Base-by-base conservation (phyloP, 805 yeast genomes). In the Sugiyamaella boreocaroliniensis region DNA sequence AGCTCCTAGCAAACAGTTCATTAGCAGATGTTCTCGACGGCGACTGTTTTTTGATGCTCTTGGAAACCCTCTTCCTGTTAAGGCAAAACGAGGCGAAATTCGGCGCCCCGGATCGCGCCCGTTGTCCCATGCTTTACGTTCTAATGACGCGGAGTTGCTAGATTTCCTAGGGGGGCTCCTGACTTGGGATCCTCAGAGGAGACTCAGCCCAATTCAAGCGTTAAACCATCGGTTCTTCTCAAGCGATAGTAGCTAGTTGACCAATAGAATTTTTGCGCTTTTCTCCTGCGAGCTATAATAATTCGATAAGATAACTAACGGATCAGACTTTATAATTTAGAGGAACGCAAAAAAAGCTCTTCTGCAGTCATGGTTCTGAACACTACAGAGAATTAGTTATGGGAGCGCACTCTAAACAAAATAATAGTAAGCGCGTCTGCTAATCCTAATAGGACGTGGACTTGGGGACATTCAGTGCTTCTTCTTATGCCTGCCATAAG, bases 161-260 rank as follows among this genome's bases (percentile, higher is more conserved):
- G 69, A 68, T 49, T 73, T 74, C 52, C 57, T 89, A 77, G 65
- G 89, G 77, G 68, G 62, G 72, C 54, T 80, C 80, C 55, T 92
- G 82, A 71, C 83, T 80, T 71, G 93, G 81, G 58, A 88, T 80
- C 76, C 97, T 83, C 37, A 65, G 64, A 43, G 77, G 76, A 66
- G 77, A 4, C 49, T 68, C 46, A 63, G 63, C 10, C 68, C 76
- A 1, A 55, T 57, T 1, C 65, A 67, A 11, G 76, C 75, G 0
- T 58, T 70, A 20, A 54, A 55, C 20, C 76, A 74, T 56, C 71
- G 64, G 45, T 71, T 68, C 53, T 52, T 71, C 22, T 48, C 53
- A 5, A 59, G 59, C 26, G 22, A 16, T 16, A 18, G 10, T 11
- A 32, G n/a, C 37, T 32, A 32, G 37, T 11, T 11, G 4, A 32